These are phyloP conservation scores for Cyphellophora attinorum DNA, from an alignment of 2,329 filamentous ascomycete genomes.

Conservation along the genomic window DNA sequence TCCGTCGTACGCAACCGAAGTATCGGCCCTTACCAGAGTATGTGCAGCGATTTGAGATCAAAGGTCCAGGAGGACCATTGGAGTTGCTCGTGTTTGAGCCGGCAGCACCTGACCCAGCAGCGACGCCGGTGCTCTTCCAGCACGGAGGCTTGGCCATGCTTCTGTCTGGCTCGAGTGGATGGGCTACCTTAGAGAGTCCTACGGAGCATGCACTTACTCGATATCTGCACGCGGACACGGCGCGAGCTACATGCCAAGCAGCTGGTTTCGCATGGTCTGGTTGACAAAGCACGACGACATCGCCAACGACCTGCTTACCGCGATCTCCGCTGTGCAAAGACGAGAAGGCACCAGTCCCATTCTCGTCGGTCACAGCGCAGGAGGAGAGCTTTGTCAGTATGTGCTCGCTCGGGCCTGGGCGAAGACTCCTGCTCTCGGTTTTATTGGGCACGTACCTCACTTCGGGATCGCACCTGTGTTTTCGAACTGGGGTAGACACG, in stretches of 20 bases:
- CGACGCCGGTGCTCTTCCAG: slow-evolving; percentile 39
- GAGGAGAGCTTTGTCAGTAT: slow-evolving; percentile 42
- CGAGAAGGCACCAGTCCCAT: slow-evolving; percentile 27
- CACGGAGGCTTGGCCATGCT: slow-evolving; percentile 48
- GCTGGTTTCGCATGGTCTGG: slow-evolving; percentile 40
- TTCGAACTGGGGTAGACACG: slow-evolving; percentile 35
- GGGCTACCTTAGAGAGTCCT: slow-evolving; percentile 33
- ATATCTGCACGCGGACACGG: slow-evolving; percentile 45
- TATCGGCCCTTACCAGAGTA: slow-evolving; percentile 25
- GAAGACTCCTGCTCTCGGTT: slow-evolving; percentile 34
- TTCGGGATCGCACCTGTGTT: slow-evolving; percentile 36
- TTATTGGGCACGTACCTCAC: slow-evolving; percentile 39
- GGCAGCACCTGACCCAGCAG: slow-evolving; percentile 21
- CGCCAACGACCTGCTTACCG: slow-evolving; percentile 35
- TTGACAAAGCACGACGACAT: slow-evolving; percentile 33
- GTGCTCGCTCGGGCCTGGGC: slow-evolving; percentile 33
- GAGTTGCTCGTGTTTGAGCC: slow-evolving; percentile 35
- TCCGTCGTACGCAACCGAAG: slow-evolving; percentile 4
- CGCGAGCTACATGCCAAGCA: slow-evolving; percentile 38
- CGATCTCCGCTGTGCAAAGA: slow-evolving; percentile 30
- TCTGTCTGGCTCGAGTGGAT: slow-evolving; percentile 46
- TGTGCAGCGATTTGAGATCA: too few relatives aligned
- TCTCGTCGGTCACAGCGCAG: slow-evolving; percentile 43
- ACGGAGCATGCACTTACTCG: slow-evolving; percentile 38
- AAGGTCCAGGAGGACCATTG: slow-evolving; percentile 35